Conservation (phyloP, 371 early-diverging fungal genomes). For the Mortierella sp. region DNA sequence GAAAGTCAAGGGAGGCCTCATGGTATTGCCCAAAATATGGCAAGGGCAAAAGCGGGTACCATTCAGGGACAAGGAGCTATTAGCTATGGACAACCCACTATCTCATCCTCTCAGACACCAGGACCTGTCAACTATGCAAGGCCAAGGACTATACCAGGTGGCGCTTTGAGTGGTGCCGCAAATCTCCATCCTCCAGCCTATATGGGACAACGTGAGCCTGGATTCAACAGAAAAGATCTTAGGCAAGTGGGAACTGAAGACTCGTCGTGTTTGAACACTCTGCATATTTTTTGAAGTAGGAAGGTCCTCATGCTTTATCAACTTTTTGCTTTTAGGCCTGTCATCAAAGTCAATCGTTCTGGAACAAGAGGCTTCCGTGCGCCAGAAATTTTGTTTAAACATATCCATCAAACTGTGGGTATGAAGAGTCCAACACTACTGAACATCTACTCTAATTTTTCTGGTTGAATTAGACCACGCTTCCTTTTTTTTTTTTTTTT, state of each 20-base stretch:
- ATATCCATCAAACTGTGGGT: conserved; percentile 86
- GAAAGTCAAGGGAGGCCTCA: no score
- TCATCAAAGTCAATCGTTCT: conserved; percentile 90
- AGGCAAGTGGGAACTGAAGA: conserved; percentile 59
- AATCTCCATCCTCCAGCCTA: conserved; percentile 3
- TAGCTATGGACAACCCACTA: not conserved
- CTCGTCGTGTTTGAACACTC: no score
- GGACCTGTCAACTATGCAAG: conserved; percentile 1
- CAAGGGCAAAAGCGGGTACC: no score
- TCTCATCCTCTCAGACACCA: not conserved
- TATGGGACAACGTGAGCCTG: conserved; percentile 25
- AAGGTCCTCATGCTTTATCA: no score
- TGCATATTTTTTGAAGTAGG: no score
- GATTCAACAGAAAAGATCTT: conserved; percentile 49
- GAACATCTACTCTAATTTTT: no score
- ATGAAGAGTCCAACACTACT: conserved; percentile 8
- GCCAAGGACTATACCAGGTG: not conserved
- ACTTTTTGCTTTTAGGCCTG: conserved; percentile 58
- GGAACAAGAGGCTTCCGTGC: conserved; percentile 99
- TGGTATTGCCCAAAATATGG: no score
- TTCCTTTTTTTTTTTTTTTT: no score
- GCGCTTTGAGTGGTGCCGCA: conserved; percentile 6
- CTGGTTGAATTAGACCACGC: no score
- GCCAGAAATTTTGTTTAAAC: conserved; percentile 95
- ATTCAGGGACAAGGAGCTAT: not conserved